Evolutionary conservation across 2,329 filamentous ascomycete species (phyloP).

Genomic region (Penicillium sclerotigenum): DNA sequence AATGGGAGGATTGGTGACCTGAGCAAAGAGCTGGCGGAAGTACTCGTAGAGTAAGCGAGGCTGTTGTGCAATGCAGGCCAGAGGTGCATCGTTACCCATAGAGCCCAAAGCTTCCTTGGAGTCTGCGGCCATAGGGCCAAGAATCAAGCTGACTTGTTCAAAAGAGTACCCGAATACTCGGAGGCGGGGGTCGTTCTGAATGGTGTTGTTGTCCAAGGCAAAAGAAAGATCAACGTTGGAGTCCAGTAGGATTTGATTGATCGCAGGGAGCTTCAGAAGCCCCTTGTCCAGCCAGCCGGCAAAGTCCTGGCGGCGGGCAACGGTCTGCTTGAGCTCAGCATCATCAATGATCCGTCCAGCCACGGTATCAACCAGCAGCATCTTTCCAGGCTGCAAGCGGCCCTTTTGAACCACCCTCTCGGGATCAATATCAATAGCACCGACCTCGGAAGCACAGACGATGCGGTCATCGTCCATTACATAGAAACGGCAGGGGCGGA

Average conservation of each 20-base stretch:
- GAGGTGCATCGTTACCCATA: conserved; percentile 94
- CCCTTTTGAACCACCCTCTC: conserved; percentile 90
- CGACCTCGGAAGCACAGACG: conserved; percentile 94
- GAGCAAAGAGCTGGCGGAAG: conserved; percentile 95
- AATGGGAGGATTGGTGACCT: conserved; percentile 96
- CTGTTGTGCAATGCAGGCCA: conserved; percentile 86
- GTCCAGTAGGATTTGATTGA: conserved; percentile 61
- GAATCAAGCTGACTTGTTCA: conserved; percentile 86
- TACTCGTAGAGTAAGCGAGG: conserved; percentile 91
- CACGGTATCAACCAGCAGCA: conserved; percentile 91
- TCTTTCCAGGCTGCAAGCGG: conserved; percentile 87
- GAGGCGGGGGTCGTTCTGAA: conserved; percentile 81
- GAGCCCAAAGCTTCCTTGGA: conserved; percentile 96
- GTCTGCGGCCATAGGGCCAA: conserved; percentile 94
- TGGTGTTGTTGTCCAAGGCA: conserved; percentile 63
- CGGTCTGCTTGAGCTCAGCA: conserved; percentile 81
- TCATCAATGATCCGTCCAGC: conserved; percentile 93
- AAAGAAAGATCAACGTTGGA: conserved; percentile 61
- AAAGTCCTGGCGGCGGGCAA: conserved; percentile 85
- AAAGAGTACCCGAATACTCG: conserved; percentile 91
- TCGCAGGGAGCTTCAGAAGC: conserved; percentile 73
- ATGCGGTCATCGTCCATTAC: conserved; percentile 95
- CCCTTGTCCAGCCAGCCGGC: conserved; percentile 81
- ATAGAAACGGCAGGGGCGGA: conserved; percentile 94
- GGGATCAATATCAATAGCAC: conserved; percentile 86